Percentiles rank a stretch among this genome's conserved stretches.
Evolutionary conservation across 768 basidiomycete genomes (phyloP).

Genomic region (Tricholoma hemisulphureum): DNA sequence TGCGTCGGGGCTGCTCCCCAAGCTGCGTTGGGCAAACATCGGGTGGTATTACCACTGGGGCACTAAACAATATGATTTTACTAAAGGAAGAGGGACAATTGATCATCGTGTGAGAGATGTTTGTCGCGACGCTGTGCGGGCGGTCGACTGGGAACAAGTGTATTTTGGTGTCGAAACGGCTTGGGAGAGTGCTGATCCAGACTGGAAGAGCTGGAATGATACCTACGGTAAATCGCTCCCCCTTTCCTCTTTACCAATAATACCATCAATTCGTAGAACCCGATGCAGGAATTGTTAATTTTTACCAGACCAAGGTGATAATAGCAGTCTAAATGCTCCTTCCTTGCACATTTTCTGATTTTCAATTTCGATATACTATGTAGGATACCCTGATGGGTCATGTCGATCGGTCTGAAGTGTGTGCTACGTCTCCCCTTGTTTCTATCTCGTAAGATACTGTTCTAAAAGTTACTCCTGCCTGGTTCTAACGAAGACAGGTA

Average conservation of each 20-base stretch:
- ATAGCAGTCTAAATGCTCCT: not conserved
- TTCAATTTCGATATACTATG: not conserved
- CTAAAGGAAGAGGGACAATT: slow-evolving; percentile 62
- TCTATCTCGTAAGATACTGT: slow-evolving; percentile 78
- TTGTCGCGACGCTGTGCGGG: slow-evolving; percentile 60
- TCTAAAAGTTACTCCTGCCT: not conserved
- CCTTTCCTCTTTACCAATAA: not conserved
- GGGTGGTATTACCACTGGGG: slow-evolving; percentile 98
- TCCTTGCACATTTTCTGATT: not conserved
- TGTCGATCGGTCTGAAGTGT: slow-evolving; percentile 95
- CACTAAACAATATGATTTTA: slow-evolving; percentile 91
- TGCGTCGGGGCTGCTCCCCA: slow-evolving; percentile 61
- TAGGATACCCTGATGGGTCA: slow-evolving; percentile 96
- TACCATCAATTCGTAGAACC: slow-evolving; percentile 54
- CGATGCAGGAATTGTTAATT: slow-evolving; percentile 96
- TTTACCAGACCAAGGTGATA: slow-evolving; percentile 75
- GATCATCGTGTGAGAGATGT: slow-evolving; percentile 52
- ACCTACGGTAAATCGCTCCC: slow-evolving; percentile 61
- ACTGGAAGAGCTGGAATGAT: slow-evolving; percentile 74
- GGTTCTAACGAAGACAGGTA: slow-evolving; percentile 26
- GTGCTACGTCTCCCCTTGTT: slow-evolving; percentile 87
- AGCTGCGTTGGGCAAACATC: slow-evolving; percentile 93
- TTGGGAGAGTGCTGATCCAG: slow-evolving; percentile 54
- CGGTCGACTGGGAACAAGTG: slow-evolving; percentile 70
- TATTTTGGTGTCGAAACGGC: slow-evolving; percentile 41